A percentile compares a stretch with the other conserved stretches of the same genome.
phyloP scores from a whole-genome alignment of 2,329 filamentous ascomycete species.

The Sporothrix sp. region DNA sequence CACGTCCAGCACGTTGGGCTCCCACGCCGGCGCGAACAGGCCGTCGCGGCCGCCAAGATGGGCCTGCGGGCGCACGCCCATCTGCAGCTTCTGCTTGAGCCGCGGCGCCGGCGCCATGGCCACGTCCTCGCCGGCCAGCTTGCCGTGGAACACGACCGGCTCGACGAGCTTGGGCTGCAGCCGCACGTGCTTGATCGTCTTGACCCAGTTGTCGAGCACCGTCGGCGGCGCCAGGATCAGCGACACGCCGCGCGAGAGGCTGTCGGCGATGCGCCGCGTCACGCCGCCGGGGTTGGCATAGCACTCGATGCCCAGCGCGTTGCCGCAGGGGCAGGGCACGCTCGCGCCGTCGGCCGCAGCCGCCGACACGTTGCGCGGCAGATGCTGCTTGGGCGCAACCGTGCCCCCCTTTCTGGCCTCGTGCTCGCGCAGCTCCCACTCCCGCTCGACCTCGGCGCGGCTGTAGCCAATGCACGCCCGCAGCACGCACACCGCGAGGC shows the following conservation, averaged over 20 bases:
- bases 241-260: conserved; percentile 16
- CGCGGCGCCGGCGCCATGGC: conserved; percentile 16
- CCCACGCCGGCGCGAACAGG: conserved; percentile 13
- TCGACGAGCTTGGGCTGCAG: conserved; percentile 17
- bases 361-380: neutral
- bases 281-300: conserved; percentile 19
- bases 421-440: conserved; percentile 17
- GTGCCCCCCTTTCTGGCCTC: conserved; percentile 11
- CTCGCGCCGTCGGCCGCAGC: neutral
- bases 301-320: conserved; percentile 19
- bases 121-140: conserved; percentile 15
- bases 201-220: conserved; percentile 20
- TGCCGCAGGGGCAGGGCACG: conserved; percentile 16
- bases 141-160: conserved; percentile 18
- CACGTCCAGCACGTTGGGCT: conserved; percentile 10
- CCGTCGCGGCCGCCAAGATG: conserved; percentile 10
- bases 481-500: conserved; percentile 16
- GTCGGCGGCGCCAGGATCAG: conserved; percentile 18
- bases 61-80: conserved; percentile 11
- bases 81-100: conserved; percentile 17
- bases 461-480: conserved; percentile 18
- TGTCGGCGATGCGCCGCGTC: conserved; percentile 18
- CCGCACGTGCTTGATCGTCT: conserved; percentile 14
- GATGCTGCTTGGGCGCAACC: conserved; percentile 14
- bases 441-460: conserved; percentile 19